phyloP scores from a whole-genome alignment of 2,329 filamentous ascomycete species.

The Xylariaceae sp. region DNA sequence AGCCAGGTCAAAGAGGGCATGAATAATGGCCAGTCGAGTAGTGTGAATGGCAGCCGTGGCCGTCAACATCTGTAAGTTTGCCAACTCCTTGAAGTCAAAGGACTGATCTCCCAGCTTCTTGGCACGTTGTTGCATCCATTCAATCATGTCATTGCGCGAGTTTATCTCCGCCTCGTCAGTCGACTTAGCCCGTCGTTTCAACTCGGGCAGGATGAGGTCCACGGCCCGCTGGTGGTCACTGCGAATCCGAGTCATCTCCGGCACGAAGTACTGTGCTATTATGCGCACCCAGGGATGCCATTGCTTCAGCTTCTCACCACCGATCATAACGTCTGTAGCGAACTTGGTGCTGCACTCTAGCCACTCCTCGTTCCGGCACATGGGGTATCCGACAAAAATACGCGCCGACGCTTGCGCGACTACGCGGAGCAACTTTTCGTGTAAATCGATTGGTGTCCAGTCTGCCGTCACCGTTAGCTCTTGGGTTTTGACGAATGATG shows the following conservation, averaged over 20 bases:
- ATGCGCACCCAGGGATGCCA: constrained; percentile 29
- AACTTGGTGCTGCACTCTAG: constrained; percentile 29
- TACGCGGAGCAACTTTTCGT: constrained; percentile 26
- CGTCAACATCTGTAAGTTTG: constrained; percentile 31
- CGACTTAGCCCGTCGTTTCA: constrained; percentile 21
- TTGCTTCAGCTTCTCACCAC: constrained; percentile 29
- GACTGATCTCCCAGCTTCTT: constrained; percentile 23
- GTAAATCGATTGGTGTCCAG: constrained; percentile 29
- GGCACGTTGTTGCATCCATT: constrained; percentile 30
- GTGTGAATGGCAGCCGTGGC: constrained; percentile 36
- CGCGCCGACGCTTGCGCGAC: constrained; percentile 29
- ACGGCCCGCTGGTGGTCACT: constrained; percentile 26
- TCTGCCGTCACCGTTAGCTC: constrained; percentile 17
- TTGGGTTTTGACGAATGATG: not conserved
- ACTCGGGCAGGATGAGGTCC: constrained; percentile 25
- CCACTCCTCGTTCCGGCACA: constrained; percentile 30
- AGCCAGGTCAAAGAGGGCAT: constrained; percentile 39
- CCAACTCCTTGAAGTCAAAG: constrained; percentile 27
- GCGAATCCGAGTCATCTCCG: constrained; percentile 28
- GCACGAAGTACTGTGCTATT: constrained; percentile 27
- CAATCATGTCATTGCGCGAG: constrained; percentile 28
- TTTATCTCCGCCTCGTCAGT: constrained; percentile 1
- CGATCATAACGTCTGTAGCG: constrained; percentile 27
- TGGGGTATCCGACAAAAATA: constrained; percentile 29
- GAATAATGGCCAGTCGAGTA: constrained; percentile 33